Conservation (phyloP, 2,329 filamentous ascomycete genomes). For the Mariannaea sp. region DNA sequence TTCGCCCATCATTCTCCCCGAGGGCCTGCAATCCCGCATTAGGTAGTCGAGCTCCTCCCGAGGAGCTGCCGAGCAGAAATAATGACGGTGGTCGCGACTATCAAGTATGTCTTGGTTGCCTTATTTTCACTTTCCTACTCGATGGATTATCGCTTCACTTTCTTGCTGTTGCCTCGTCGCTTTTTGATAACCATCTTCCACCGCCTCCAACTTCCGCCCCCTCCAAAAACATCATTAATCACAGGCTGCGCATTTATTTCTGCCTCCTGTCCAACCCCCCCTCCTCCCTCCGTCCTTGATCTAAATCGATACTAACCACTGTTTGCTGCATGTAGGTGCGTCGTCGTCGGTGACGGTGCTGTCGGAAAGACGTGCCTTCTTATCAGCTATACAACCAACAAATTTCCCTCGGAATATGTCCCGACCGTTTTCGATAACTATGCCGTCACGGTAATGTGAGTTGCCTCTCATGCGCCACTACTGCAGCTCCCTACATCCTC, state of each 20-base stretch:
- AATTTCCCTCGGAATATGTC: slow-evolving; percentile 99
- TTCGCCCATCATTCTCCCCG: slow-evolving; percentile 32
- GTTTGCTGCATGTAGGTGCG: slow-evolving; percentile 68
- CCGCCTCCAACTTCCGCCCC: slow-evolving; percentile 4
- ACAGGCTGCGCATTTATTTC: slow-evolving; percentile 25
- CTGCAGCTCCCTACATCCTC: slow-evolving; percentile 23
- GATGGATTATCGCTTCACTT: slow-evolving; percentile 9
- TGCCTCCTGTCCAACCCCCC: slow-evolving; percentile 7
- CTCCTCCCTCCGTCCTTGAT: not conserved
- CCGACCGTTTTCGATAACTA: slow-evolving; percentile 99
- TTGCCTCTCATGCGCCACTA: slow-evolving; percentile 40
- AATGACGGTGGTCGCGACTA: slow-evolving; percentile 67
- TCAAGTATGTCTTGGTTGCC: slow-evolving; percentile 57
- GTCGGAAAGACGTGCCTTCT: slow-evolving; percentile 99
- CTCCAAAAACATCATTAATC: slow-evolving; percentile 4
- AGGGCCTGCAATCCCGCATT: slow-evolving; percentile 30
- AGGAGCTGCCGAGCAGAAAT: slow-evolving; percentile 46
- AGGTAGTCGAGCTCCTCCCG: slow-evolving; percentile 42
- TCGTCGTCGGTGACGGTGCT: slow-evolving; percentile 98
- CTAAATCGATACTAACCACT: slow-evolving; percentile 27
- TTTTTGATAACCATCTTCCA: not conserved
- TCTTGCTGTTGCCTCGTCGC: not conserved
- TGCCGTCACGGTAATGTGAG: slow-evolving; percentile 99
- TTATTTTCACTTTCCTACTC: slow-evolving; percentile 4
- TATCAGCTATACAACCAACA: slow-evolving; percentile 99